These are phyloP conservation scores for Hansenula anomala DNA, from an alignment of 1,139 yeast genomes.

Conservation along the genomic window DNA sequence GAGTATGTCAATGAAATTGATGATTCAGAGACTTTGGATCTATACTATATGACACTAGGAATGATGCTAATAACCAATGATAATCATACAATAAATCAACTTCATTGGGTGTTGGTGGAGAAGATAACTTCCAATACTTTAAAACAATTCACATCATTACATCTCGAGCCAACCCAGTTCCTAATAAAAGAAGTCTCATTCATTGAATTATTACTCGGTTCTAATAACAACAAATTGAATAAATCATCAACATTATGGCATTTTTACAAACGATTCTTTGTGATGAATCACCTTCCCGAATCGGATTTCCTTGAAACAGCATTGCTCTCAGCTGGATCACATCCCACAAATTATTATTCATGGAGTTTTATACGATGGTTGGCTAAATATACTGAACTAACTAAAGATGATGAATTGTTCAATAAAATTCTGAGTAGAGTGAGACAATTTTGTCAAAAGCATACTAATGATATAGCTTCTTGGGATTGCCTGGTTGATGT, in stretches of 20 bases:
- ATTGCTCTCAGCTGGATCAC: conserved; percentile 26
- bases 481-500: not conserved
- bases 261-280: conserved; percentile 27
- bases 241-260: conserved; percentile 41
- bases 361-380: conserved; percentile 33
- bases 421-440: not conserved
- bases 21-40: conserved; percentile 4
- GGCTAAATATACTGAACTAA: too few species aligned
- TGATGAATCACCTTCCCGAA: not conserved
- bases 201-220: conserved; percentile 28
- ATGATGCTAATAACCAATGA: conserved; percentile 35
- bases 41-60: conserved; percentile 27
- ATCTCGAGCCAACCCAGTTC: conserved; percentile 10
- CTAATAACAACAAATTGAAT: conserved; percentile 33
- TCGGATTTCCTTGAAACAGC: conserved; percentile 13
- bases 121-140: not conserved
- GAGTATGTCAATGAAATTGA: too few species aligned
- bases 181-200: conserved; percentile 22
- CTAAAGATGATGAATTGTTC: not conserved
- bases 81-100: conserved; percentile 29
- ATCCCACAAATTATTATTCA: conserved; percentile 40
- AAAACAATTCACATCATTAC: conserved; percentile 7
- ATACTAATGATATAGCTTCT: conserved; percentile 1
- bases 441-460: conserved; percentile 18
- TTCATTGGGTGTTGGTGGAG: conserved; percentile 24